phyloP scores from a whole-genome alignment of 106 monocot genomes.

The Platanthera zijinensis region DNA sequence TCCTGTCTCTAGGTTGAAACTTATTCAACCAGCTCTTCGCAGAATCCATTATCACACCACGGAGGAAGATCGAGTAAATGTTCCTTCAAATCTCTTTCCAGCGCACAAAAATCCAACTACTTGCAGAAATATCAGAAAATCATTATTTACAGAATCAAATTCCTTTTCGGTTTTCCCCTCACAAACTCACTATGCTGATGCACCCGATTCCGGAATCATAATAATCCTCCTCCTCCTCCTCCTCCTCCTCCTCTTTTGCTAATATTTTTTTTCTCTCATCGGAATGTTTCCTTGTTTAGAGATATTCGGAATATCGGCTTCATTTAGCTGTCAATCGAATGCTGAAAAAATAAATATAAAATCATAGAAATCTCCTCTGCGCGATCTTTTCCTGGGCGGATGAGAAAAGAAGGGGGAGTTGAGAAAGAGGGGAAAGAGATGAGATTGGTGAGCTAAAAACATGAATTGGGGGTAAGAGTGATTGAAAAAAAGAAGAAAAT shows the following conservation, averaged over 20 bases:
- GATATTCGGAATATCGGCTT: not conserved
- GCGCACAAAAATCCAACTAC: not conserved
- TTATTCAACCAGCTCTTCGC: slow-evolving; percentile 21
- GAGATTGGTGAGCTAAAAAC: not conserved
- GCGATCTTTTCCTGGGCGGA: too few relatives aligned
- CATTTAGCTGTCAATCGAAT: not conserved
- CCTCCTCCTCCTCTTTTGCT: not conserved
- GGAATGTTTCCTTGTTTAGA: not conserved
- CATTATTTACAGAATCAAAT: not conserved
- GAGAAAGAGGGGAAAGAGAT: not conserved
- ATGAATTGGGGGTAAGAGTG: too few relatives aligned
- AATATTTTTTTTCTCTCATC: not conserved
- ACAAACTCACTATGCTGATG: not conserved
- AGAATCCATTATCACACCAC: slow-evolving; percentile 13
- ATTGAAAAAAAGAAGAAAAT: not conserved
- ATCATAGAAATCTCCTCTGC: not conserved
- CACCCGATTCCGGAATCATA: not conserved
- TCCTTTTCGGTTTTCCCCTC: not conserved
- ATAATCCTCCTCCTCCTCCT: not conserved
- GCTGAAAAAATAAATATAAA: not conserved
- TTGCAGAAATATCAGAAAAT: not conserved
- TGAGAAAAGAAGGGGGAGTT: not conserved
- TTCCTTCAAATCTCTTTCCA: not conserved
- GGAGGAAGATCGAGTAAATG: not conserved
- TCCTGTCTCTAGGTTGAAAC: slow-evolving; percentile 14